Base-by-base conservation (phyloP, 768 basidiomycete genomes). In the Dioszegia crocea region DNA sequence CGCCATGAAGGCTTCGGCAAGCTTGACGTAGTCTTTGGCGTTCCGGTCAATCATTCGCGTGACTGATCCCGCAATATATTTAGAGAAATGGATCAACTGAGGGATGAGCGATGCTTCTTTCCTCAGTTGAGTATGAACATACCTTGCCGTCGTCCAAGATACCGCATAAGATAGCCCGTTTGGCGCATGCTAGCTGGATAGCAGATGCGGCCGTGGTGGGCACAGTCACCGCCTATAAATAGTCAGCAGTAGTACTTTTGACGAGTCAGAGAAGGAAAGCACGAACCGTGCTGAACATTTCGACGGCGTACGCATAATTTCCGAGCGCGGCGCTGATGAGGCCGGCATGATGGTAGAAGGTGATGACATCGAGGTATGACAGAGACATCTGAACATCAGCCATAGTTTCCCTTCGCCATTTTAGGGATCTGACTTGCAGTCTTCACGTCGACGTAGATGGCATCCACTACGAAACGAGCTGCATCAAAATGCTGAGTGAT, bases 301-400 rank as follows among this genome's bases (percentile, higher is more conserved):
- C n/a, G n/a, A n/a, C n/a, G n/a, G n/a, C 17, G 54, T 9, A 45
- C 66, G 8, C 40, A 73, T 68, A 1, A 62, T 59, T 39, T 17
- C 53, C 30, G 24, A 57, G n/a, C 3, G 67, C 69, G 9, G 67
- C 62, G 29, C 44, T 61, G 38, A 69, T 63, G 29, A 71, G 60
- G 16, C 72, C 72, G 0, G 65, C 69, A 47, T 74, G 72, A 44
- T 74, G 72, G 49, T 65, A 65, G 59, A 59, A 74, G 4, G 72
- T 69, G 16, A 74, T 31, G 24, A 71, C 60, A 53, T 74, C 69
- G 21, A 69, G 62, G 45, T 71, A 71, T 10, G 64, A 57, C 8
- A 67, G 58, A 21, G 29, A 31, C 23, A 56, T 48, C 67, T 66
- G 31, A 4, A 5, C 3, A 46, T 61, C 21, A 57, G 60, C 38